Evolutionary conservation across 345 rosid genomes (phyloP), one percentile per base, ranked within the genome.

Genomic region (Camelina sativa): DNA sequence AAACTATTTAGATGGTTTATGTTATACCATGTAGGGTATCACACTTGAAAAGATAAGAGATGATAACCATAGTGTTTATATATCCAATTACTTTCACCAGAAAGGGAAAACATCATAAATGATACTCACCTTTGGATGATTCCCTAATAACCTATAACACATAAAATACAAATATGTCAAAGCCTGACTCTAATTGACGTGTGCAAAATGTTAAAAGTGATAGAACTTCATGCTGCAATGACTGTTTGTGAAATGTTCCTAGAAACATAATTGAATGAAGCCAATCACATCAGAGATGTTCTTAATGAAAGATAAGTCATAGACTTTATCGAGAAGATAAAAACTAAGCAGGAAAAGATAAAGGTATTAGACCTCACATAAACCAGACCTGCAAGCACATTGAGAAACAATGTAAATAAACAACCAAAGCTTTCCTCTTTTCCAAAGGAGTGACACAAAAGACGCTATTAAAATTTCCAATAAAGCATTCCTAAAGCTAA

Each of bases 131-230:
- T 80, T 83, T 85, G 75, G 80, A 84, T 72, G 97, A 83, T 85
- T 93, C 98, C 67, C 96, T 88, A 55, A 89, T 62, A 65, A 85
- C 87, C 98, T 93, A 87, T 47, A 73, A 54, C n/a, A 77, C 0
- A 56, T 6, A 11, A 40, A 72, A 40, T n/a, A 11, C 20, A 75
- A 60, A 50, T 60, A 41, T 52, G 63, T 67, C 68, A 75, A 60
- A 59, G 13, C 47, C 8, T 19, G n/a, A 43, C 3, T 19, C 28
- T 30, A 6, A 43, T 2, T 28, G 62, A 12, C 16, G 11, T 32
- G 57, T 19, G 46, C 20, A 58, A 17, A 13, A 41, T 46, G 37
- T 57, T 20, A 17, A 17, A 19, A 32, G 15, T 55, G 12, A 25
- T 43, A 43, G 41, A 80, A 23, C 50, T 17, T 69, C 30, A 73